Evolutionary conservation across 148 eudicot genomes (phyloP).

Genomic region (Rhododendron vialii): DNA sequence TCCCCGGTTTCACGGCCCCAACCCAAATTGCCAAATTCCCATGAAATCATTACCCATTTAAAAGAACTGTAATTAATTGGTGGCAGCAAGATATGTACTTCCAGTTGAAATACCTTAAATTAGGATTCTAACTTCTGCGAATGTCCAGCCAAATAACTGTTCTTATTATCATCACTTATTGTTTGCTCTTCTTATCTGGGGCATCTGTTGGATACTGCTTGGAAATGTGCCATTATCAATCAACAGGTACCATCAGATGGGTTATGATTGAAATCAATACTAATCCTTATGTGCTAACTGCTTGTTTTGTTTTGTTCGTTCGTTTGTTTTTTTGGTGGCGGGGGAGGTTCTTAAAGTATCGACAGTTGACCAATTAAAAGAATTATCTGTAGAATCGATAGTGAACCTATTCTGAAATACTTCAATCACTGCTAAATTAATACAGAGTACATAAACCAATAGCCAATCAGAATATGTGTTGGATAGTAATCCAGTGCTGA

Average conservation of each 20-base stretch:
- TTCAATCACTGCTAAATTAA: not conserved
- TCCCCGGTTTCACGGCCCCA: not conserved
- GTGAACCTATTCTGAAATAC: not conserved
- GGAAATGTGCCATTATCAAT: not conserved
- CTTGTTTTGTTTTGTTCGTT: not conserved
- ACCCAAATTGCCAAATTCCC: not conserved
- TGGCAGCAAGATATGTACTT: not conserved
- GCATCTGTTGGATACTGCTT: not conserved
- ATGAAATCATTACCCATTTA: not conserved
- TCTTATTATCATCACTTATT: not conserved
- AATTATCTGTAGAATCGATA: not conserved
- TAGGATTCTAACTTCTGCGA: not conserved
- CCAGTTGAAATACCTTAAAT: not conserved
- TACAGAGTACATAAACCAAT: not conserved
- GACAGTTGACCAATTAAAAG: not conserved
- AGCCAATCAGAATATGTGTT: not conserved
- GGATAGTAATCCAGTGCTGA: not conserved
- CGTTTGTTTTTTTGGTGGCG: not conserved
- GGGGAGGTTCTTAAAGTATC: not conserved
- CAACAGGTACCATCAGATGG: not conserved
- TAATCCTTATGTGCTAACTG: not conserved
- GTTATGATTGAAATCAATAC: not conserved
- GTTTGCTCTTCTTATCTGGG: not conserved
- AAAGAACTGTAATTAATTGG: not conserved
- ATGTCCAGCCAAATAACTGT: not conserved